Base-by-base conservation (phyloP, 2,329 filamentous ascomycete genomes). In the Fusarium sp. region DNA sequence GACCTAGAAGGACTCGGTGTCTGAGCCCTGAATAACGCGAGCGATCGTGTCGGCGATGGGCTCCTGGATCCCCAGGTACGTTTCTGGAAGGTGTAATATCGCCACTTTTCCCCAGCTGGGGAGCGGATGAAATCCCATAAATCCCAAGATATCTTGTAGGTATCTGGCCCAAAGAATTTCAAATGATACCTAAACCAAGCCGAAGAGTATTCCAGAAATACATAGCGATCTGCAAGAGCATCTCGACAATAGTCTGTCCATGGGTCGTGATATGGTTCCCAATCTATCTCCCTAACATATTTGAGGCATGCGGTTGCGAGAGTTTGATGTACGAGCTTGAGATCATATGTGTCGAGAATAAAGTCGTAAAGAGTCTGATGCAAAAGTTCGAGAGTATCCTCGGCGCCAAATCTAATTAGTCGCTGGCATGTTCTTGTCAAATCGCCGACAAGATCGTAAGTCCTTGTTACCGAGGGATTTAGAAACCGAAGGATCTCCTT, bases 291-390 rank as follows among this genome's bases (percentile, higher is more conserved):
- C 8, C 28, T 54, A 3, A 75, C 54, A 23, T 75, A 74, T 7
- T 64, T 46, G 15, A 75, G 60, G 33, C 64, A 75, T 7, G 64
- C 64, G 6, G 60, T 38, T 25, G 67, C 69, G 52, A 75, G 62
- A 10, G 52, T 42, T 32, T 54, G 43, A 52, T 75, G 69, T 40
- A 73, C 67, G 5, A 61, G 15, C 18, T 47, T 61, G 23, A 65
- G 53, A 40, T 74, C 67, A 50, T 73, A 75, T 10, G 72, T 75
- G 33, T 65, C 72, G 23, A 54, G 65, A 19, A 75, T 75, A 42
- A 69, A 71, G 47, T 75, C 73, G 43, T 75, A 74, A 28, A 75
- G 60, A 18, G 73, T 75, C 50, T 75, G 72, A n/a, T 75, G 73
- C 12, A 74, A 52, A 32, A 75, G 72, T 44, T 75, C 73, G 13